Evolutionary conservation across 169 alveolate genomes (phyloP), one percentile per base, ranked within the genome.

Genomic region (Perkinsus chesapeaki): DNA sequence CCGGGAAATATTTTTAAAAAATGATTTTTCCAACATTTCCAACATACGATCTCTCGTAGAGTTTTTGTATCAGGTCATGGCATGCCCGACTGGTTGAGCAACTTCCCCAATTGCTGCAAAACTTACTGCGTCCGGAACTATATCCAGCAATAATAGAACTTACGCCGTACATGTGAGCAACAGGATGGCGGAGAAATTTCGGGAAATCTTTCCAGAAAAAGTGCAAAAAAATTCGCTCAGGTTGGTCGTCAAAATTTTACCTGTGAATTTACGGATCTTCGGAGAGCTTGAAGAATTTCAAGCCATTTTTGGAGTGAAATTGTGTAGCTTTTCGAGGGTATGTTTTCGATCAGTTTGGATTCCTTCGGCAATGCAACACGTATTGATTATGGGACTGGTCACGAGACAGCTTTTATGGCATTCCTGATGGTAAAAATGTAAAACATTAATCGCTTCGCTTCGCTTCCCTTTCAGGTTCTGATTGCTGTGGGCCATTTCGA

Each of bases 351-450:
- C 96, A 98, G 91, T 91, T 43, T 97, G 48, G 98, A 98, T 47
- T 98, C 99, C 0, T 98, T 98, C 91, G 99, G 99, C 37, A 98
- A 98, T 72, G 95, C 96, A 73, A 97, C 96, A 60, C 95, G 99
- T 82, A 96, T 99, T 39, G 99, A 99, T 94, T 99, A 98, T 95
- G 99, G 99, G 9, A 98, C 99, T 0, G 99, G 99, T 34, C 99
- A 97, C 93, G 99, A 98, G 94, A 94, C 97, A 73, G 96, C 97
- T 92, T 98, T 98, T 93, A 95, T 97, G 7, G 95, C 96, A 36
- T 97, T 97, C 93, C 95, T 98, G 60, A 43, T 43, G 60, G 60
- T 43, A 43, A 43, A 43, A 43, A 43, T 43, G 23, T 5, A 16
- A 43, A 43, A 43, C 60, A 43, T 43, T 5, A 43, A 43, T 9